These are phyloP conservation scores for Rhytidhysteron rufulum DNA, from an alignment of 2,329 filamentous ascomycete genomes.

Conservation along the genomic window DNA sequence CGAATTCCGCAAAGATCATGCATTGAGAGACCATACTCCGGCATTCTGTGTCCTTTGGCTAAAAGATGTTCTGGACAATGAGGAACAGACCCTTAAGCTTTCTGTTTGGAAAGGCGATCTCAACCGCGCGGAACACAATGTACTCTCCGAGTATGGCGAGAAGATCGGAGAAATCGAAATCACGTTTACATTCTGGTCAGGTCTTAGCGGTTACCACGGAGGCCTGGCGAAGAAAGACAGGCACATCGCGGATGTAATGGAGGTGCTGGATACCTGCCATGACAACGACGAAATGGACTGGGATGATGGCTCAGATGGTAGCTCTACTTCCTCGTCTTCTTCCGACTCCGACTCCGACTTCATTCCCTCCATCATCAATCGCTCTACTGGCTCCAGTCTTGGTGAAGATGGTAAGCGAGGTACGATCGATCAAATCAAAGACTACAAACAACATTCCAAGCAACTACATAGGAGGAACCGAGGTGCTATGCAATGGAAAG, in stretches of 20 bases:
- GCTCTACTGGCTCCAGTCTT: conserved; percentile 18
- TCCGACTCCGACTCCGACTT: conserved; percentile 18
- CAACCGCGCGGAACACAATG: conserved; percentile 48
- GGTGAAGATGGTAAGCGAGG: conserved; percentile 42
- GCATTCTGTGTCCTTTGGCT: conserved; percentile 67
- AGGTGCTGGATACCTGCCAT: conserved; percentile 59
- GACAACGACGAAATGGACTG: conserved; percentile 50
- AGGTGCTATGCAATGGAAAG: conserved; percentile 71
- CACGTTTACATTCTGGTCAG: conserved; percentile 57
- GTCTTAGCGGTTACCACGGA: conserved; percentile 58
- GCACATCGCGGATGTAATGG: conserved; percentile 58
- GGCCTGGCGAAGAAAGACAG: conserved; percentile 52
- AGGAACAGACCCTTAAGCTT: conserved; percentile 56
- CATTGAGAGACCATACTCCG: conserved; percentile 52
- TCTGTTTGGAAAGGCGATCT: conserved; percentile 66
- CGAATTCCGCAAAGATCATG: conserved; percentile 56
- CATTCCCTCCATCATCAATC: conserved; percentile 20
- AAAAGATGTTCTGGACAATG: conserved; percentile 65
- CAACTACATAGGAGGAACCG: conserved; percentile 62
- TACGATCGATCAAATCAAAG: conserved; percentile 50
- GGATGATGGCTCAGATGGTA: conserved; percentile 26
- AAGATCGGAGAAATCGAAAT: conserved; percentile 57
- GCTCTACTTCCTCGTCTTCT: conserved; percentile 13
- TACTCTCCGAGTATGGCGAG: conserved; percentile 51
- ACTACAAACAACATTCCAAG: conserved; percentile 58